Conservation (phyloP, 2,329 filamentous ascomycete species). For the Pyrenophora graminea region DNA sequence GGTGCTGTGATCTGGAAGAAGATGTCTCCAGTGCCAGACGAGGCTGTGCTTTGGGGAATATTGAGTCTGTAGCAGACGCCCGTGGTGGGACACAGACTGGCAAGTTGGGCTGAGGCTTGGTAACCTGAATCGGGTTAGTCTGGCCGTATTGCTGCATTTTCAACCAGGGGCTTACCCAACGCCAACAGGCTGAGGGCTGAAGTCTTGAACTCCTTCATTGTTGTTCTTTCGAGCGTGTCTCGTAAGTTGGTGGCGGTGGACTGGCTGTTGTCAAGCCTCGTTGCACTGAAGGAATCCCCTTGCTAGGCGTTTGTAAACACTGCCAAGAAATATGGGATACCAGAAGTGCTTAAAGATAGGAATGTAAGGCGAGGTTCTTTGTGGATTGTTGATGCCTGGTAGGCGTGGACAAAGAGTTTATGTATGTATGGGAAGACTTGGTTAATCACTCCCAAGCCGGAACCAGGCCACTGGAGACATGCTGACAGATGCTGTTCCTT, state of each 20-base stretch:
- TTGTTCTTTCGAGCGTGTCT: not conserved
- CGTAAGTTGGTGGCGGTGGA: too few species aligned
- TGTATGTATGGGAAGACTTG: conserved; percentile 3
- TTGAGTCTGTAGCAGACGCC: conserved; percentile 57
- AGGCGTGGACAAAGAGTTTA: conserved; percentile 18
- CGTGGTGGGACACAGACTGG: conserved; percentile 30
- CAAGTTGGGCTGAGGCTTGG: conserved; percentile 36
- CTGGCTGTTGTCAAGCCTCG: too few species aligned
- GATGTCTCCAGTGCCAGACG: conserved; percentile 58
- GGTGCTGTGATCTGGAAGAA: conserved; percentile 63
- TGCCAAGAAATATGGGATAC: not conserved
- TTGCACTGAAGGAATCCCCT: conserved; percentile 8
- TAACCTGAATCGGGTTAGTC: conserved; percentile 32
- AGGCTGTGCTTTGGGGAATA: conserved; percentile 58
- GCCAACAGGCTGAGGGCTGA: conserved; percentile 29
- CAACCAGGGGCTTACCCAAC: conserved; percentile 26
- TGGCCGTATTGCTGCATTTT: not conserved
- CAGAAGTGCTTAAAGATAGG: conserved; percentile 3
- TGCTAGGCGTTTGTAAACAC: not conserved
- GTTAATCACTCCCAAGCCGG: not conserved
- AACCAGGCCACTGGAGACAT: conserved; percentile 4
- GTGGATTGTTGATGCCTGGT: conserved; percentile 7
- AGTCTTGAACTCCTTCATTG: conserved; percentile 20
- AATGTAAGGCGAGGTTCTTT: not conserved
- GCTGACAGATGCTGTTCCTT: conserved; percentile 5